These are phyloP conservation scores for Emmonsiellopsis sp. DNA, from an alignment of 2,329 filamentous ascomycete genomes.

Conservation along the genomic window DNA sequence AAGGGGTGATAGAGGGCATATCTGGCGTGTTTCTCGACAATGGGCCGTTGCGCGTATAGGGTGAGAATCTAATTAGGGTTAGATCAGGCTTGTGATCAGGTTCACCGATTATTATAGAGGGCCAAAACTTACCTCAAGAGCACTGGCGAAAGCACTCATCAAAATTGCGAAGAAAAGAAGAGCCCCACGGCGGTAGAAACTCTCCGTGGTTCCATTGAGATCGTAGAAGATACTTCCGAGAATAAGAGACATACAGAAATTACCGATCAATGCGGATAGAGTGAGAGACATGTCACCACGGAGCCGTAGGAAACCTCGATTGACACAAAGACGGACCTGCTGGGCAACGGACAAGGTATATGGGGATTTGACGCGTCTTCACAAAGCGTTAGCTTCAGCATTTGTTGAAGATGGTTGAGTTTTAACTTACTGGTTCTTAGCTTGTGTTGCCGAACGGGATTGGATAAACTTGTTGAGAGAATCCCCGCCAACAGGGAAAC, in stretches of 20 bases:
- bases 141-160: slow-evolving; percentile 74
- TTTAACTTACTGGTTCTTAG: slow-evolving; percentile 27
- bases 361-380: slow-evolving; percentile 58
- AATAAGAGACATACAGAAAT: slow-evolving; percentile 67
- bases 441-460: slow-evolving; percentile 34
- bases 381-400: background rate
- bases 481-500: slow-evolving; percentile 28
- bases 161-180: slow-evolving; percentile 81
- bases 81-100: slow-evolving; percentile 14
- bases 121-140: slow-evolving; percentile 53
- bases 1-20: slow-evolving; percentile 87
- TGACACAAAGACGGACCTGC: slow-evolving; percentile 70
- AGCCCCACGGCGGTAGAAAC: slow-evolving; percentile 70
- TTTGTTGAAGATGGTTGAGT: background rate
- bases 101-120: slow-evolving; percentile 16
- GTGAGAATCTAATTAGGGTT: slow-evolving; percentile 57
- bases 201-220: slow-evolving; percentile 51
- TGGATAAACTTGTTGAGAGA: slow-evolving; percentile 5
- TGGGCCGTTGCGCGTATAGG: slow-evolving; percentile 78
- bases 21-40: slow-evolving; percentile 79
- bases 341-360: slow-evolving; percentile 70
- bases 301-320: slow-evolving; percentile 69
- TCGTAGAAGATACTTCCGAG: slow-evolving; percentile 77
- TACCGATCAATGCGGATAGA: slow-evolving; percentile 55
- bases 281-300: slow-evolving; percentile 67